Base-by-base conservation (phyloP, 306 rosid species). In the Geum urbanum region DNA sequence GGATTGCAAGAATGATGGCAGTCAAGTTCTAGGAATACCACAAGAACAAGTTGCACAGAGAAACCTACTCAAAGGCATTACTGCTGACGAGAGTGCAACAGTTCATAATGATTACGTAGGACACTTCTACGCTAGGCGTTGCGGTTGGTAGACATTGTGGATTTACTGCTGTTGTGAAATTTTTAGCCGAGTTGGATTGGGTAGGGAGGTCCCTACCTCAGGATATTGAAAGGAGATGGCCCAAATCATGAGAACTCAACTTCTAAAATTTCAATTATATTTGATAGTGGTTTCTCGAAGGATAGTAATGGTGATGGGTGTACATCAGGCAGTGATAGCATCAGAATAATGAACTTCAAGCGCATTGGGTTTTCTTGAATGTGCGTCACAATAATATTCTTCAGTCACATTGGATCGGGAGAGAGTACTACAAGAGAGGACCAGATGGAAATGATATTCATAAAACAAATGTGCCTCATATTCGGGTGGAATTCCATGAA, bases 71-170 rank as follows among this genome's bases (percentile, higher is more conserved):
- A 94, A 94, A 86, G 98, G 98, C 78, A 86, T 94, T 75, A 90
- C 98, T 22, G 97, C 98, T 60, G 98, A 94, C 82, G 98, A 94
- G 74, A 94, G 98, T 80, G 97, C 96, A 70, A 89, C 98, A 8
- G 97, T 94, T 73, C 98, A 94, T 83, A 97, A 90, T 73, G 72
- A 70, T 78, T 49, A 45, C 87, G 79, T 69, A 94, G 98, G 98
- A 94, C 66, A 88, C 92, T 73, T 79, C 91, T 75, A 94, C 98
- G n/a, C 77, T 94, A 73, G 91, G 96, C 50, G 92, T 87, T 14
- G 98, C 88, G 63, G 81, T 94, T 73, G 85, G 88, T 58, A 80
- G 92, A 81, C 96, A 87, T 66, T 85, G 92, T 80, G 96, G 98
- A 76, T 94, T 87, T 88, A 94, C 90, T n/a, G 96, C 97, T 78